Evolutionary conservation across 2,329 filamentous ascomycete species (phyloP), one percentile per base, ranked within the genome.

Genomic region (Colletotrichum magnum): DNA sequence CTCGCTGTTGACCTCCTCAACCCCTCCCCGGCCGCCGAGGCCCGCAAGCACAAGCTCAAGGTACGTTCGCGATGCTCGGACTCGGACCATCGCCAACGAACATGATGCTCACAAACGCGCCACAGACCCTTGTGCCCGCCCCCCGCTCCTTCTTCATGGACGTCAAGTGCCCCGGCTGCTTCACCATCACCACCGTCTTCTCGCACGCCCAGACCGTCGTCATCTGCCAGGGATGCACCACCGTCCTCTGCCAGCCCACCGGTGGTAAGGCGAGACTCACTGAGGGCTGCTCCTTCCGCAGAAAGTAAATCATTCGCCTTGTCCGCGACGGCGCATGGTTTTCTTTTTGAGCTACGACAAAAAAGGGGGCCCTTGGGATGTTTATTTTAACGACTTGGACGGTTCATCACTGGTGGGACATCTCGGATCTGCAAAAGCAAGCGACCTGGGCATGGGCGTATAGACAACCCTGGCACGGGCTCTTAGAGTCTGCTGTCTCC

Each of bases 131-230:
- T 80, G 96, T 99, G 83, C 96, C 96, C 80, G 92, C 90, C 76
- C 96, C 96, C 81, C 94, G 96, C 85, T 98, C 95, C 77, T 99
- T 98, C 93, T 99, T 99, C 94, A 99, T 99, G 96, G 96, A 99
- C 85, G 96, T 99, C 90, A 99, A 99, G 93, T 99, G 96, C 93
- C 96, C 96, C 84, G 96, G 96, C 82, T 99, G 96, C 94, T 99
- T 98, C 93, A 98, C 95, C 86, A 99, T 99, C 91, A 99, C 96
- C 86, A 99, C 96, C 85, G 96, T 99, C 87, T 99, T 98, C 94
- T 98, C 95, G 75, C 96, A 99, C 91, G 96, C 96, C 86, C 96
- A 99, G 91, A 99, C 96, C 84, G 96, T 99, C 85, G 96, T 99
- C 86, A 97, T 98, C 90, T 99, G 96, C 93, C 94, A 94, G 83